phyloP scores from a whole-genome alignment of 129 eudicot genomes.

The Oenanthe sinensis region DNA sequence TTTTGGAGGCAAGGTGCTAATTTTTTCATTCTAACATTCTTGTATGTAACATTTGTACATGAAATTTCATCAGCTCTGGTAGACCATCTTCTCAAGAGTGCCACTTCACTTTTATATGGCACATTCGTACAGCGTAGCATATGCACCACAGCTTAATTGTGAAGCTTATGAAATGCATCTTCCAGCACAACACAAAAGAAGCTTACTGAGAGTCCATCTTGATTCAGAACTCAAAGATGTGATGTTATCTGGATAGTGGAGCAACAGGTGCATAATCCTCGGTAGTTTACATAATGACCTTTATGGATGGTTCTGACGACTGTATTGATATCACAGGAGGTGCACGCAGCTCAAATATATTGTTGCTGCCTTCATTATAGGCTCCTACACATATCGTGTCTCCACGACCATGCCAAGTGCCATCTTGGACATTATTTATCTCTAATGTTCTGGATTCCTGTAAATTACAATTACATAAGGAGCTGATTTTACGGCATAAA shows the following conservation, averaged over 20 bases:
- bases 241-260: constrained; percentile 4
- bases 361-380: constrained; percentile 44
- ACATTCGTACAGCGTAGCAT: not conserved
- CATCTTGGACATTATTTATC: constrained; percentile 87
- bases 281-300: not conserved
- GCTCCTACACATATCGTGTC: constrained; percentile 81
- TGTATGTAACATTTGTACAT: not conserved
- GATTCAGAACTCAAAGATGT: constrained; percentile 1
- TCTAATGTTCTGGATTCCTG: constrained; percentile 86
- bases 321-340: constrained; percentile 46
- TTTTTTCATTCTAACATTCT: not conserved
- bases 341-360: constrained; percentile 41
- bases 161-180: not conserved
- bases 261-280: constrained; percentile 12
- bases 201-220: not conserved
- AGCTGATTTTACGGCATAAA: not conserved
- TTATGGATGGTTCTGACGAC: constrained; percentile 24
- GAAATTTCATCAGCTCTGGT: not conserved
- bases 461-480: not conserved
- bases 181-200: not conserved
- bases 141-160: not conserved
- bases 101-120: not conserved
- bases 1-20: not conserved
- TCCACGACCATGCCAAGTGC: constrained; percentile 90
- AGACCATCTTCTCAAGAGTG: not conserved